Evolutionary conservation across 75 land plant species (phyloP).

Genomic region (Adiantum capillusveneris): DNA sequence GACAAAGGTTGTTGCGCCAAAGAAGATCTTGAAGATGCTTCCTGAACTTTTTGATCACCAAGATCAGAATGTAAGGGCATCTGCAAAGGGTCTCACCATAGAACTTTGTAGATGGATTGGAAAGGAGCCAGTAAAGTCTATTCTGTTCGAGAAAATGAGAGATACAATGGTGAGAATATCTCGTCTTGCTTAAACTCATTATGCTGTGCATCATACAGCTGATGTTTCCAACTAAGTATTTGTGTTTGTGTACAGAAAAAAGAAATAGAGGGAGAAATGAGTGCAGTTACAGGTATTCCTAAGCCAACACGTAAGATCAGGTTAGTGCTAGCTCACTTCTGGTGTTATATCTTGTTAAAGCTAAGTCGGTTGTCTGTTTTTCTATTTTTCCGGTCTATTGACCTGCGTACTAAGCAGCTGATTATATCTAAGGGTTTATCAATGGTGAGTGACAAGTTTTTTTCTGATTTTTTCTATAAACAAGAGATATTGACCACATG

Average conservation of each 20-base stretch:
- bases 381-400: too few species aligned
- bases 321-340: constrained; percentile 18
- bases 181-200: not conserved
- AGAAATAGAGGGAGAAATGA: constrained; percentile 93
- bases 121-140: constrained; percentile 94
- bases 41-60: constrained; percentile 99
- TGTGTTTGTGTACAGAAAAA: constrained; percentile 59
- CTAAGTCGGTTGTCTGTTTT: too few species aligned
- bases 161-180: constrained; percentile 82
- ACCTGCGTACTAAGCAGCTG: too few species aligned
- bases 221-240: not conserved
- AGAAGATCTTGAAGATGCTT: constrained; percentile 90
- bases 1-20: constrained; percentile 87
- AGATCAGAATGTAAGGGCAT: constrained; percentile 98
- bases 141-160: constrained; percentile 96
- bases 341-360: too few species aligned
- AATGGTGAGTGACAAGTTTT: too few species aligned
- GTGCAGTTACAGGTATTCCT: constrained; percentile 66
- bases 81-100: constrained; percentile 88
- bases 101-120: constrained; percentile 99
- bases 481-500: too few species aligned
- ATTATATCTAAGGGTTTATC: too few species aligned
- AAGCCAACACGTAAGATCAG: constrained; percentile 92
- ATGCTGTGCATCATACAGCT: too few species aligned
- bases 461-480: too few species aligned